These are phyloP conservation scores for barrel medic (Medicago truncatula) DNA, from an alignment of 306 rosid genomes.

Conservation along the genomic window MtrunA17r5.0-ANR NC_053049.1:4024501-4025000, in stretches of 20 bases:
- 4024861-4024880: not conserved
- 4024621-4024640: constrained; percentile 50
- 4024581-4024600: constrained; percentile 49
- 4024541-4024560: constrained; percentile 37
- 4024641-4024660: constrained; percentile 49
- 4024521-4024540: constrained; percentile 42
- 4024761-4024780: constrained; percentile 36
- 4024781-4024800: constrained; percentile 45
- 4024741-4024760: constrained; percentile 42
- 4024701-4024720: constrained; percentile 46
- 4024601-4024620: constrained; percentile 48
- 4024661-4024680: constrained; percentile 49
- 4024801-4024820: not conserved
- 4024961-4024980: not conserved
- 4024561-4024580: not conserved
- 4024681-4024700: constrained; percentile 48
- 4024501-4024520: constrained; percentile 48
- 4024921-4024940: no score
- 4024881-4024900: not conserved
- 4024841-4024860: not conserved
- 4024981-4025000: not conserved
- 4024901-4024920: not conserved
- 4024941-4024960: no score
- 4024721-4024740: constrained; percentile 34
- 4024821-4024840: not conserved